A percentile compares a stretch with the other conserved stretches of the same genome.
Evolutionary conservation across 2,329 filamentous ascomycete genomes (phyloP).

Genomic region (Botrytis porri): DNA sequence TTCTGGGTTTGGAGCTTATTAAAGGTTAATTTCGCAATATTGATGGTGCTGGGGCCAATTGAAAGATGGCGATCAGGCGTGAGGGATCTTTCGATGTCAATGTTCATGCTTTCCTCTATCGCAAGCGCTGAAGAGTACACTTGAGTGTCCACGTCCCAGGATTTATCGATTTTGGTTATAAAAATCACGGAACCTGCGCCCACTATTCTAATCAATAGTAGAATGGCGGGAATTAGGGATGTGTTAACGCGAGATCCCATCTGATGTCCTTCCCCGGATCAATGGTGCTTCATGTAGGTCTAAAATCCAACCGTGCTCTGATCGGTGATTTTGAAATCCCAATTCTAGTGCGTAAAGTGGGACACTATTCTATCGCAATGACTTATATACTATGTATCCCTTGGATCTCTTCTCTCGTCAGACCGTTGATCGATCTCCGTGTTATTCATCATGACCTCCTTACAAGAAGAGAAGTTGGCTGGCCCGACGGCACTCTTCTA

Average conservation of each 20-base stretch:
- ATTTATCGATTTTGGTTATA: too few relatives aligned
- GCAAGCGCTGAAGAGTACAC: background rate
- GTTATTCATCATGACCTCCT: background rate
- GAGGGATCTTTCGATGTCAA: background rate
- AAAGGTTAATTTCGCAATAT: background rate
- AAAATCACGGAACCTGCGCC: background rate
- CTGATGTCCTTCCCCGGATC: background rate
- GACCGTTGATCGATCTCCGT: background rate
- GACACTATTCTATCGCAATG: background rate
- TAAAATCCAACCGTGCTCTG: background rate
- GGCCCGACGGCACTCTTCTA: background rate
- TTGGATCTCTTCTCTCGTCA: background rate
- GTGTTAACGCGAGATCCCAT: background rate
- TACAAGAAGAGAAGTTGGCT: background rate
- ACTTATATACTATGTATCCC: slow-evolving; percentile 4
- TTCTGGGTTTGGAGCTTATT: background rate
- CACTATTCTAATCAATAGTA: background rate
- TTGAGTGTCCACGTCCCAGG: background rate
- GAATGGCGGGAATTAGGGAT: background rate
- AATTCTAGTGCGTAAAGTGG: background rate
- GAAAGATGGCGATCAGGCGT: too few relatives aligned
- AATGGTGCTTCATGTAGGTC: slow-evolving; percentile 1
- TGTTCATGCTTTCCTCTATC: too few relatives aligned
- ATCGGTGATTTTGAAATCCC: background rate
- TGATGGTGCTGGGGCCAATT: background rate